Percentiles rank a stretch among this genome's conserved stretches.
These are phyloP conservation scores for Esteya vermicola DNA, from an alignment of 2,329 filamentous ascomycete species.

Conservation along the genomic window DNA sequence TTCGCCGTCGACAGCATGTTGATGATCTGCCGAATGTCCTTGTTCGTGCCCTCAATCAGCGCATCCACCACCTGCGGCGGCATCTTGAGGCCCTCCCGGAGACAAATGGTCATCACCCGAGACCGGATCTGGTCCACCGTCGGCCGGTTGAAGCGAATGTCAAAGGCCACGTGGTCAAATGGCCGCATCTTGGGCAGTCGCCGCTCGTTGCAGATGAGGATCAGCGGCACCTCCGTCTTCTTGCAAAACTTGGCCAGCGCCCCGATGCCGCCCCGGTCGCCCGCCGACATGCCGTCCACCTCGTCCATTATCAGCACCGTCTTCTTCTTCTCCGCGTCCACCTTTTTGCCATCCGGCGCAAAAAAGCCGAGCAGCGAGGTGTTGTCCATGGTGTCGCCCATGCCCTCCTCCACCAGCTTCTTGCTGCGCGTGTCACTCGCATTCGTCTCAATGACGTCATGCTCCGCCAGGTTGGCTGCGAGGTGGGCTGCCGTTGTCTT, in stretches of 20 bases:
- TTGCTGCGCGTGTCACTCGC: conserved; percentile 91
- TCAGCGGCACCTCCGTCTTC: conserved; percentile 87
- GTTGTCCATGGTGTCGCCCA: conserved; percentile 86
- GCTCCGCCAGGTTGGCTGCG: conserved; percentile 83
- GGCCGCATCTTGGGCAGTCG: conserved; percentile 94
- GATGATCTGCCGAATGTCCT: conserved; percentile 94
- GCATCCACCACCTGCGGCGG: conserved; percentile 75
- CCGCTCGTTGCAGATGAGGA: conserved; percentile 95
- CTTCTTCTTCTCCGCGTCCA: conserved; percentile 76
- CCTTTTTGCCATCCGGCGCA: conserved; percentile 64
- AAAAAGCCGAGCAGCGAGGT: conserved; percentile 89
- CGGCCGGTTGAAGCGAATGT: conserved; percentile 77
- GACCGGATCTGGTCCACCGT: conserved; percentile 84
- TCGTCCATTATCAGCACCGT: conserved; percentile 97
- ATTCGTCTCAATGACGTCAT: conserved; percentile 88
- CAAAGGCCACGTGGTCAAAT: conserved; percentile 74
- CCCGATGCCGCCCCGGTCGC: conserved; percentile 88
- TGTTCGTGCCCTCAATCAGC: conserved; percentile 86
- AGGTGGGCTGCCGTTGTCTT: conserved; percentile 96
- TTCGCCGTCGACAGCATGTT: conserved; percentile 97
- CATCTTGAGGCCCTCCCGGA: conserved; percentile 77
- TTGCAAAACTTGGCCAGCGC: conserved; percentile 89
- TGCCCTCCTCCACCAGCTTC: conserved; percentile 76
- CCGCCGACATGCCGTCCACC: conserved; percentile 96
- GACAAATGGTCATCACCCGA: conserved; percentile 89